These are phyloP conservation scores for Saccharum hybrid DNA, from an alignment of 202 grass and related monocot genomes.

Conservation along the genomic window DNA sequence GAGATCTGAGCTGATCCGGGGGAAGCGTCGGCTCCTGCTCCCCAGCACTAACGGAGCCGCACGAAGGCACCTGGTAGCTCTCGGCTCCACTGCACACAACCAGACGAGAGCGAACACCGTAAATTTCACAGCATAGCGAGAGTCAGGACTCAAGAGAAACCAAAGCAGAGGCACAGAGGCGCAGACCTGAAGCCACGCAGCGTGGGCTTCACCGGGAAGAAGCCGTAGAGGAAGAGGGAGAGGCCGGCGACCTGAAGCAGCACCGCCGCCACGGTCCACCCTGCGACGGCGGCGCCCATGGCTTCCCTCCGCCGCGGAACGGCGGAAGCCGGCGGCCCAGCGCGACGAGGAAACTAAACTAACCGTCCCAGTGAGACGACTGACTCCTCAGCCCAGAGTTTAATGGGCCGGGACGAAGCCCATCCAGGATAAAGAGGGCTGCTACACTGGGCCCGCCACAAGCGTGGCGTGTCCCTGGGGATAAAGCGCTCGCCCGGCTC, in stretches of 20 bases:
- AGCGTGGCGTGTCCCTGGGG: background rate
- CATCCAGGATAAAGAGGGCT: background rate
- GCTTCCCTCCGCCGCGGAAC: slow-evolving; percentile 34
- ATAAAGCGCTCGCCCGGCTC: slow-evolving; percentile 8
- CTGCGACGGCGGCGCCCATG: slow-evolving; percentile 54
- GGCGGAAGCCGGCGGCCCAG: slow-evolving; percentile 7
- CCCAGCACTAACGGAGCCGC: slow-evolving; percentile 39
- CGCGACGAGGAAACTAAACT: slow-evolving; percentile 2
- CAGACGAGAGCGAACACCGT: background rate
- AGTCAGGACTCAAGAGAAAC: slow-evolving; percentile 9
- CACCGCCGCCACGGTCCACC: slow-evolving; percentile 51
- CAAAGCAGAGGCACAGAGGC: background rate
- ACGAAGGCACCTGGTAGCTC: slow-evolving; percentile 75
- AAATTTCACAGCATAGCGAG: background rate
- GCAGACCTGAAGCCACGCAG: slow-evolving; percentile 78
- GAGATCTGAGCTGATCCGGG: slow-evolving; percentile 67
- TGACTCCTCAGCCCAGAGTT: background rate
- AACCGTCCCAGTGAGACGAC: background rate
- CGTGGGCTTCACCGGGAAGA: slow-evolving; percentile 91
- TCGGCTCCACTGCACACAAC: slow-evolving; percentile 62
- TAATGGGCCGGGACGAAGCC: background rate
- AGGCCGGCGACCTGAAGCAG: slow-evolving; percentile 79
- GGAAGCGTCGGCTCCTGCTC: slow-evolving; percentile 40
- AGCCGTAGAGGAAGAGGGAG: slow-evolving; percentile 73
- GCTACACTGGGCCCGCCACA: background rate